Evolutionary conservation across 352 stramenopile genomes (phyloP).

Genomic region (Pythium myriotylum): DNA sequence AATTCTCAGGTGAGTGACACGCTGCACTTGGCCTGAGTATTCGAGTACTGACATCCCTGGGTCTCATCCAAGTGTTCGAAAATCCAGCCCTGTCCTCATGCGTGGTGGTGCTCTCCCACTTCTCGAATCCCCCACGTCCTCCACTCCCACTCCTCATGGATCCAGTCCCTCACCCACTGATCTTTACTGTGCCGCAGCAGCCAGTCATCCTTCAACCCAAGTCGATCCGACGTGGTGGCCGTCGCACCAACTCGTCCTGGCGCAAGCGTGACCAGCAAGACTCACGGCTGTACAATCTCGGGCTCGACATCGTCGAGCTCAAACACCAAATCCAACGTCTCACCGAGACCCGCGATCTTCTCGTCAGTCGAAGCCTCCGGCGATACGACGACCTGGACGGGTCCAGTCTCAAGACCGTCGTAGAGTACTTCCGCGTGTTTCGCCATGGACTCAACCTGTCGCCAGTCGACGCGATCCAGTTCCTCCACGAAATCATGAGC

Average conservation of each 20-base stretch:
- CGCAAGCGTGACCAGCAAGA: slow-evolving; percentile 8
- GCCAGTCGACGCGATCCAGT: neutral
- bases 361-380: neutral
- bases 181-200: neutral
- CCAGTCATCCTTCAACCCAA: neutral
- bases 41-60: no score
- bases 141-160: no score
- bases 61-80: no score
- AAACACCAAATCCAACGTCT: slow-evolving; percentile 16
- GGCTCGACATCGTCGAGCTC: slow-evolving; percentile 16
- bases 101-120: no score
- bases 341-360: neutral
- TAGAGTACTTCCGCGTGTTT: slow-evolving; percentile 18
- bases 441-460: neutral
- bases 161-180: no score
- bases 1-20: no score
- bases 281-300: slow-evolving; percentile 10
- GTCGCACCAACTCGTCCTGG: neutral
- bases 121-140: no score
- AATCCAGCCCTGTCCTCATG: no score
- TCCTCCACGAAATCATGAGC: slow-evolving; percentile 1
- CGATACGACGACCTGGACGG: slow-evolving; percentile 9
- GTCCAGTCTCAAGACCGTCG: neutral
- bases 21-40: no score
- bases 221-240: neutral